Base-by-base conservation (phyloP, 1,139 yeast genomes). In the Kazachstania sp. region DNA sequence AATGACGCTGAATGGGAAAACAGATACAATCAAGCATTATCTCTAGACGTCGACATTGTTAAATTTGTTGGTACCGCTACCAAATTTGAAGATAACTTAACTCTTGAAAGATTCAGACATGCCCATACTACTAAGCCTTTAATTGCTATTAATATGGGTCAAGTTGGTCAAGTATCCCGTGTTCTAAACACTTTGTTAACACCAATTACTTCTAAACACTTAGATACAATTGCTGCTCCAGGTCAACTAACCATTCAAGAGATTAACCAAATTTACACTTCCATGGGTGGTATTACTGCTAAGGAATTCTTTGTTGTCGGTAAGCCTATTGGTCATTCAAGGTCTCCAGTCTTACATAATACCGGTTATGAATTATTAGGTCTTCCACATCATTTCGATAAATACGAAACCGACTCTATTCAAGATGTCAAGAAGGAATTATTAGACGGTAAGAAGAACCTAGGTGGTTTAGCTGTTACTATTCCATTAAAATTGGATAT, bases 401-500 rank as follows among this genome's bases (percentile, higher is more conserved):
- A 74, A 52, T 79, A 78, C 63, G 97, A 90, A 65, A 78, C 95
- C 2, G 77, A 77, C 58, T 87, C 86, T 12, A 64, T 65, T 2
- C 74, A 73, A 45, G 77, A 75, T 31, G 66, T 68, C 29, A 72
- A 73, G 49, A 69, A 73, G 26, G 67, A 71, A 40, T 61, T 78
- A 46, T 73, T 86, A 53, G 73, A 76, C 34, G 64, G 69, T 36
- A 63, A 68, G 20, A 57, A 69, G 2, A 64, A 70, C 36, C 83
- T 88, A 60, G 97, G 97, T 41, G 97, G 97, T 16, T 79, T 85
- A 54, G 90, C 95, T 1, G 86, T 90, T 9, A 90, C 97, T 1
- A 88, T 90, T 65, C 97, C 97, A 11, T 71, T 88, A 60, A 90
- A 90, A 64, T 65, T 86, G 48, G 94, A 83, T 52, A 82, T 88